Base-by-base conservation (phyloP, 106 monocot genomes). In the Ottelia alismoides region DNA sequence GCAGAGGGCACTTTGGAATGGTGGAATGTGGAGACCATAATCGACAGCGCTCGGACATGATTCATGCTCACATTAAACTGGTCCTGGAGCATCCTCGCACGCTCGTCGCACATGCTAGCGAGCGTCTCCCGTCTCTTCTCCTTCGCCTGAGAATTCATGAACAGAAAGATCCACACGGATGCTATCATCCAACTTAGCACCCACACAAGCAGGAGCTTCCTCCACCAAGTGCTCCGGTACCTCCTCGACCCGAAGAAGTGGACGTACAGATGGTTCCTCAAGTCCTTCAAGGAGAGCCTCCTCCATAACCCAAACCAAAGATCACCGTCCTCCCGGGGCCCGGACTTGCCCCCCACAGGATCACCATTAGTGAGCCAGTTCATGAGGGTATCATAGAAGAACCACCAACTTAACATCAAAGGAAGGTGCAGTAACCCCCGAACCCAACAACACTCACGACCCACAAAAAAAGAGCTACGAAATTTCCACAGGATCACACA, bases 21-120 rank as follows among this genome's bases (percentile, higher is more conserved):
- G 61, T 98, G 96, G 63, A 98, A 98, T 9, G 96, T 98, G 7
- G 96, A 89, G 28, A 98, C 74, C 2, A 98, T 58, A 52, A 98
- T 89, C 31, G 89, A 81, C 31, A 98, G 63, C 4, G 96, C 96
- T 58, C 89, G 89, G 27, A 89, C 73, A 72, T 98, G 89, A 56
- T 89, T 98, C 96, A 89, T 98, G 76, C 96, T 98, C 17, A 98
- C 96, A 68, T 98, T 98, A 62, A 98, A 98, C 77, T 98, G 89
- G 45, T 98, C 96, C 31, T 98, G 96, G 21, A 98, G 89, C 96
- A 98, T 98, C 65, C 89, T 63, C 0, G 89, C 82, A 1, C 96
- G 65, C 60, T 98, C 96, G 19, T 98, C 96, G 28, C 96, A 98
- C 96, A 98, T 98, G 66, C 67, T 85, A 21, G 78, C 89, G 0